Base-by-base conservation (phyloP, 495 filamentous ascomycete genomes). In the Daldinia decipiens region DNA sequence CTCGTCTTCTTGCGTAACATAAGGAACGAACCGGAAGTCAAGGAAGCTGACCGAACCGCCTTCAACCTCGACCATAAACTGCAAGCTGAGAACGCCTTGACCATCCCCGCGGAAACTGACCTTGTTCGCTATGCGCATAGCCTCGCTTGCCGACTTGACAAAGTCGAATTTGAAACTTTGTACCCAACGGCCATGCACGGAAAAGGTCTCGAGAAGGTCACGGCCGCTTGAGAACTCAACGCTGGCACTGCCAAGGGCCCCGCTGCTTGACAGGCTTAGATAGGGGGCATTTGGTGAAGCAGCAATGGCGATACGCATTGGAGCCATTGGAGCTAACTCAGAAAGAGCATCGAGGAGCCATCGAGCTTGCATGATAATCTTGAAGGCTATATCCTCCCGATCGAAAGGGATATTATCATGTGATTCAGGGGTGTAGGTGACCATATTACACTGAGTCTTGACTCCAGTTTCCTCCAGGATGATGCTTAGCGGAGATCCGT, bases 21-120 rank as follows among this genome's bases (percentile, higher is more conserved):
- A 85, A 38, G 83, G 83, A 57, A 85, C 80, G 74, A 85, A 84
- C 29, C 81, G 77, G 70, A 85, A 85, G 68, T 84, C 82, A 50
- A 85, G 77, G 65, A 84, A 85, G 59, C 81, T 75, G 13, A 70
- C 65, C 4, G 62, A 29, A 17, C 73, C 81, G 59, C 87, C 87
- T 63, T 90, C 88, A 13, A 91, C 79, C 76, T 97, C 93, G 36
- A 99, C 90, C 93, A 99, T 96, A 72, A 99, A 97, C 79, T 99
- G 95, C 75, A 98, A 81, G 78, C 93, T 98, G 67, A 99, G 79
- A 15, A 98, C 94, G 0, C 95, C 95, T 77, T 93, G 90, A 11
- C 85, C 82, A 82, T 99, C 95, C 5, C 92, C 89, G 5, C 95
- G 84, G 64, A 99, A 87, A 76, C 94, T 97, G 26, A 98, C 95